Base-by-base conservation (phyloP, 1,284 basidiomycete genomes). In the Hymenochaete sp. region DNA sequence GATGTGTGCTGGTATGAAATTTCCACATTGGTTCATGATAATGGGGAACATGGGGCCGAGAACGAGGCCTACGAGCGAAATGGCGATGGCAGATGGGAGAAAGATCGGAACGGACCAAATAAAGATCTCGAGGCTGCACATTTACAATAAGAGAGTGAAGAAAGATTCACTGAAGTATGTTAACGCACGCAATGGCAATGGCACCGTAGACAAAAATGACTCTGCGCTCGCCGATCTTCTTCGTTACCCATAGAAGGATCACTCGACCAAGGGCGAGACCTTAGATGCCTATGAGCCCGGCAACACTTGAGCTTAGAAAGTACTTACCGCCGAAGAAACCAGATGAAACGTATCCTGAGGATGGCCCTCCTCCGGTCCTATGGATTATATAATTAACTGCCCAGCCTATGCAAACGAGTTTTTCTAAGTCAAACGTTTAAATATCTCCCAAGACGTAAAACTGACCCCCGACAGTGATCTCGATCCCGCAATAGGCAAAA, bases 31-130 rank as follows among this genome's bases (percentile, higher is more conserved):
- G 55, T 75, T 77, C 66, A 81, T 74, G 13, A 75, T 70, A 45
- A 81, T 77, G 0, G 79, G 80, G 55, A 77, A 83, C 67, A 82
- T 76, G 1, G 79, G 79, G 0, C 73, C 72, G 4, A 75, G 61
- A n/a, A 73, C 57, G 8, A 68, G 41, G 38, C 67, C 66, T 39
- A 65, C 54, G 37, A 69, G 53, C 1, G 64, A 56, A 39, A 62
- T 61, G 9, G 60, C 58, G 21, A 67, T 52, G 1, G 65, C 65
- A 51, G 66, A 62, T 35, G 58, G 60, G 37, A 65, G 48, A 27
- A 69, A 47, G 22, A 52, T 44, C 10, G 57, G 52, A 7, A 58
- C 55, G 8, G 61, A 57, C 67, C 67, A 67, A 25, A 69, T 56
- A 44, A 63, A 55, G 26, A 66, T 45, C 45, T 66, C 59, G 31